Evolutionary conservation across 176 grass and related monocot genomes (phyloP), one percentile per base, ranked within the genome.

Genomic region (Echinochloa phyllopogon): DNA sequence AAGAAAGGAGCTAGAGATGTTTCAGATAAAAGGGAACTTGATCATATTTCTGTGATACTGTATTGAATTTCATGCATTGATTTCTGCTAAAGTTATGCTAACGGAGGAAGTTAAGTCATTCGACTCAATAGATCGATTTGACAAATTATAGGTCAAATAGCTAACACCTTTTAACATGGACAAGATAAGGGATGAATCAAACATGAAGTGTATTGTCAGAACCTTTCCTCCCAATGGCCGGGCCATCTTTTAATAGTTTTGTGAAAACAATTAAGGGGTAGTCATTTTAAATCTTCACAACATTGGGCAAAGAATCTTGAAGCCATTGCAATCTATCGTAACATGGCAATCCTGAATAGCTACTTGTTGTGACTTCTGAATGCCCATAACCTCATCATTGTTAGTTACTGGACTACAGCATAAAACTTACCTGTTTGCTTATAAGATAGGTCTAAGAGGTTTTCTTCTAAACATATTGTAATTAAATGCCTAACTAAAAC

Each of bases 121-220:
- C 15, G 9, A 27, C 14, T 20, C 13, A 70, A 27, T 69, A 78
- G 6, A 70, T 25, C 14, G 6, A 24, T 18, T 4, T 29, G 17
- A 76, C 66, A 49, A 76, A 76, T 39, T 49, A 40, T 78, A 18
- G 25, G 18, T 68, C 4, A 4, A 73, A 50, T 38, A 64, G n/a
- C n/a, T n/a, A n/a, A n/a, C n/a, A 8, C 21, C 1, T 41, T 65
- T 51, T 41, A 9, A 13, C 4, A 20, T 25, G 18, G 24, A 82
- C n/a, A 71, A 15, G 23, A 55, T 3, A 76, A 57, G 10, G 10
- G 44, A 57, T 44, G 24, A 0, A 82, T 29, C 52, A 82, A 72
- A 72, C 16, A 20, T 21, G 5, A 33, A 57, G 14, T 58, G 6
- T 20, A 58, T 72, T 52, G 45, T 43, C 25, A 27, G 8, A 82